A percentile compares a stretch with the other conserved stretches of the same genome.
phyloP scores from a whole-genome alignment of 805 yeast genomes.

The Hagleromyces aurorensis region DNA sequence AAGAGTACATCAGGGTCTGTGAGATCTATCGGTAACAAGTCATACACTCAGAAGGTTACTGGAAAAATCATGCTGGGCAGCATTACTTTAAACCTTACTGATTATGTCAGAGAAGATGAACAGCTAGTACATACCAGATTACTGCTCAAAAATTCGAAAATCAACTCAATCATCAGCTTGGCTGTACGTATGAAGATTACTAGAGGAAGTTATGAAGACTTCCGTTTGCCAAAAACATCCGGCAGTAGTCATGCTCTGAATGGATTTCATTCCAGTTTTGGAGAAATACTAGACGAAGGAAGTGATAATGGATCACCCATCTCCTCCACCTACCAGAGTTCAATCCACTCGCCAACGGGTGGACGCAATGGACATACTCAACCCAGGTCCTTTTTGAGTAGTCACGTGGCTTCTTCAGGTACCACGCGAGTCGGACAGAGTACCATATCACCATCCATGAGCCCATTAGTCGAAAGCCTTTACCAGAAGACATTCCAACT shows the following conservation, averaged over 20 bases:
- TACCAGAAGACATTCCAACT: conserved; percentile 49
- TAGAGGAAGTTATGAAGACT: conserved; percentile 32
- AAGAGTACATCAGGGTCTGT: conserved; percentile 1
- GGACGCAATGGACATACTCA: conserved; percentile 9
- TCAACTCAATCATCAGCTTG: conserved; percentile 69
- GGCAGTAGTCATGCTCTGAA: conserved; percentile 23
- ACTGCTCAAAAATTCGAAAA: conserved; percentile 66
- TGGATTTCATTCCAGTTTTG: conserved; percentile 13
- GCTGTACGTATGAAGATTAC: conserved; percentile 43
- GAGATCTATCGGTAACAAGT: conserved; percentile 4
- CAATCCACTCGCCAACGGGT: conserved; percentile 5
- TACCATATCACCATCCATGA: conserved; percentile 30
- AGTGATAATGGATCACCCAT: conserved; percentile 14
- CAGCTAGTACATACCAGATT: conserved; percentile 52
- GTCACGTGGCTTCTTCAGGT: conserved; percentile 6
- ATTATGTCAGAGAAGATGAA: conserved; percentile 47
- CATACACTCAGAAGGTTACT: conserved; percentile 23
- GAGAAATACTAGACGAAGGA: conserved; percentile 15
- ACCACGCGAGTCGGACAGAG: conserved; percentile 4
- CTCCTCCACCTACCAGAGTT: conserved; percentile 12
- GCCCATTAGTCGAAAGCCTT: conserved; percentile 43
- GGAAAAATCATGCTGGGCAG: conserved; percentile 51
- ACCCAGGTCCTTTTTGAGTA: conserved; percentile 4
- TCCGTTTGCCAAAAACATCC: conserved; percentile 13
- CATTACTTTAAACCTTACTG: conserved; percentile 61